phyloP scores from a whole-genome alignment of 352 stramenopile species.

The Phytophthora sp. region DNA sequence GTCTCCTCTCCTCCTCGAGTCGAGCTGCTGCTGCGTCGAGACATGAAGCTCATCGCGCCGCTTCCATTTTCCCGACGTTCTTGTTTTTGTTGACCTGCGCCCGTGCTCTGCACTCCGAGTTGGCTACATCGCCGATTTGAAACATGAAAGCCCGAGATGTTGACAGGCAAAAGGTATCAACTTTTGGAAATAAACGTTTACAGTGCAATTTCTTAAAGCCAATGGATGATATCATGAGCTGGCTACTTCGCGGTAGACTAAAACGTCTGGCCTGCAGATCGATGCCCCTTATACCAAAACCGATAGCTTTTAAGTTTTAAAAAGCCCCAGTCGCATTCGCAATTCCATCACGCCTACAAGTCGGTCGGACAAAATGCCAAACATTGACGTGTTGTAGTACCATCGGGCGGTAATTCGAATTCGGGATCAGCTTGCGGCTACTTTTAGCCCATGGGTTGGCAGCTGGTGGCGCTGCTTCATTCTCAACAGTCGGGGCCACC shows the following conservation, averaged over 20 bases:
- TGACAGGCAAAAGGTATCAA: conserved; percentile 4
- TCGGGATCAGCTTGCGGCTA: not conserved
- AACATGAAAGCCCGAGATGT: not conserved
- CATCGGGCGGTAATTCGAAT: not conserved
- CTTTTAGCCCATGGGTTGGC: not conserved
- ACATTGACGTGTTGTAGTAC: not conserved
- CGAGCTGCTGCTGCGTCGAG: conserved; percentile 25
- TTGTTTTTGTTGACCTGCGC: conserved; percentile 17
- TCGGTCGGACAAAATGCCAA: too few species aligned
- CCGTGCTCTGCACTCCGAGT: conserved; percentile 9
- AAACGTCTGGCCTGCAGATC: too few species aligned
- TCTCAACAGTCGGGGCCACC: too few species aligned
- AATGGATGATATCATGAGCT: too few species aligned
- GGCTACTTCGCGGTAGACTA: too few species aligned
- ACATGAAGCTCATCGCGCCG: conserved; percentile 21
- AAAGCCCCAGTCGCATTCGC: too few species aligned
- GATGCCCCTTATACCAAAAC: too few species aligned
- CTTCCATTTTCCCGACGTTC: conserved; percentile 33
- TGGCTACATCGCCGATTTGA: conserved; percentile 24
- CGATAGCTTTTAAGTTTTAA: too few species aligned
- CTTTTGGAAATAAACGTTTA: not conserved
- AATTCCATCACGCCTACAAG: too few species aligned
- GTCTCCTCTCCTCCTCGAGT: conserved; percentile 1
- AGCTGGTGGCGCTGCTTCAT: too few species aligned
- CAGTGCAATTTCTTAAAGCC: too few species aligned